Conservation (phyloP, 495 filamentous ascomycete genomes). For the Talaromyces thailandensis region DNA sequence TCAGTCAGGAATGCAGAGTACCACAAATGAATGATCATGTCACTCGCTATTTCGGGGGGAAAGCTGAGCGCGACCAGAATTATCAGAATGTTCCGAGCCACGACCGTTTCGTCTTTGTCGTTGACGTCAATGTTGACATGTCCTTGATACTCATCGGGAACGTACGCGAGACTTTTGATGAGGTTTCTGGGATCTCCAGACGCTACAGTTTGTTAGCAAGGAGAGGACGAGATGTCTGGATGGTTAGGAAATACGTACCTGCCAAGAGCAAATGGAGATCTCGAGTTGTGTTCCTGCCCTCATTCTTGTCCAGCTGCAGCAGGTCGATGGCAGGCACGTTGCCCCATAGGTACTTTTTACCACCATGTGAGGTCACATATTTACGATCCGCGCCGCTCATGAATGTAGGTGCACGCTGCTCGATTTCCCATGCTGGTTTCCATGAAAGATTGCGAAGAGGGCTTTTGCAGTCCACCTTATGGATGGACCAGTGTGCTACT, state of each 20-base stretch:
- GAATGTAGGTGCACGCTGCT: conserved; percentile 6
- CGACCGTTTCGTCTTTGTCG: conserved; percentile 31
- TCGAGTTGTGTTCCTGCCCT: conserved; percentile 20
- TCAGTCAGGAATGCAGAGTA: conserved; percentile 22
- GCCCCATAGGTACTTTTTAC: conserved; percentile 29
- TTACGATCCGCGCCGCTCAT: conserved; percentile 11
- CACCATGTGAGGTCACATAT: not conserved
- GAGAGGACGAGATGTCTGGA: not conserved
- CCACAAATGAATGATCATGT: conserved; percentile 28
- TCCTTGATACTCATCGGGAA: conserved; percentile 18
- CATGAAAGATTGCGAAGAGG: conserved; percentile 4
- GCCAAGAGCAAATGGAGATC: conserved; percentile 30
- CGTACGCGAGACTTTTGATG: conserved; percentile 23
- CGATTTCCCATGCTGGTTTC: conserved; percentile 10
- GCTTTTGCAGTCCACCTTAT: conserved; percentile 9
- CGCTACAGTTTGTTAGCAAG: conserved; percentile 13
- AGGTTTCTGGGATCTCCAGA: conserved; percentile 39
- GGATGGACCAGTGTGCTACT: conserved; percentile 8
- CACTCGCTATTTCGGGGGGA: conserved; percentile 8
- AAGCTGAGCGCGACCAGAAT: conserved; percentile 24
- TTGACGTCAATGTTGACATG: conserved; percentile 25
- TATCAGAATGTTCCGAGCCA: conserved; percentile 35
- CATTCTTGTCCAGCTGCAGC: conserved; percentile 29
- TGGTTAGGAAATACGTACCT: conserved; percentile 16
- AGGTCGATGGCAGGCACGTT: conserved; percentile 36